Evolutionary conservation across 192 early-diverging fungal species (phyloP).

Genomic region (Coemansia sp.): DNA sequence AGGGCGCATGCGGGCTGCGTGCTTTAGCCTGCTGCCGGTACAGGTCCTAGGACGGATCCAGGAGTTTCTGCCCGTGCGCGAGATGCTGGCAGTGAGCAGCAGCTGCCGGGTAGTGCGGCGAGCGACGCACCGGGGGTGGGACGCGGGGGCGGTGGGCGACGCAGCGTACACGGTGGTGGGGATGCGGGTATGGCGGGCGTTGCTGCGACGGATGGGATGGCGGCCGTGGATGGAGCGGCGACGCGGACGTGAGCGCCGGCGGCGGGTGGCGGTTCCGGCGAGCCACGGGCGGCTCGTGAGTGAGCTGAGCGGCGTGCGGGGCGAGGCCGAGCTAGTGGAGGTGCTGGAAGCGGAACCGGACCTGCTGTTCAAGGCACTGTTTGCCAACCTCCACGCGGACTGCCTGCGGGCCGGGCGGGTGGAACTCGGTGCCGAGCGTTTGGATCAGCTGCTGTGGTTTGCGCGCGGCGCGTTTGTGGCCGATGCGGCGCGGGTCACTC

Average conservation of each 20-base stretch:
- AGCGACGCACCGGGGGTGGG: constrained; percentile 7
- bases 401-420: background rate
- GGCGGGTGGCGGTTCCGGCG: constrained; percentile 17
- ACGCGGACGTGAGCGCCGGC: constrained; percentile 20
- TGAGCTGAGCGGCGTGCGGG: constrained; percentile 22
- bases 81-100: constrained; percentile 17
- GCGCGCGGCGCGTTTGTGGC: constrained; percentile 14
- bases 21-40: constrained; percentile 17
- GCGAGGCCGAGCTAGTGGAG: constrained; percentile 16
- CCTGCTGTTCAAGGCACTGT: constrained; percentile 40
- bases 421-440: constrained; percentile 12
- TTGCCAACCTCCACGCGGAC: constrained; percentile 19
- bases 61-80: constrained; percentile 17
- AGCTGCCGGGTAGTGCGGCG: constrained; percentile 42
- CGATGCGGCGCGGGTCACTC: constrained; percentile 11
- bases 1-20: background rate
- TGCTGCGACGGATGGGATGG: constrained; percentile 40
- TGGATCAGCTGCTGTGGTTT: constrained; percentile 49
- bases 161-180: constrained; percentile 27
- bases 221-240: constrained; percentile 19
- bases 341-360: constrained; percentile 26
- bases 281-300: constrained; percentile 17
- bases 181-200: constrained; percentile 22
- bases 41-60: constrained; percentile 17
- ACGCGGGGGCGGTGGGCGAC: constrained; percentile 3